Conservation (phyloP, 2,329 filamentous ascomycete species). For the Penicillium sp. region DNA sequence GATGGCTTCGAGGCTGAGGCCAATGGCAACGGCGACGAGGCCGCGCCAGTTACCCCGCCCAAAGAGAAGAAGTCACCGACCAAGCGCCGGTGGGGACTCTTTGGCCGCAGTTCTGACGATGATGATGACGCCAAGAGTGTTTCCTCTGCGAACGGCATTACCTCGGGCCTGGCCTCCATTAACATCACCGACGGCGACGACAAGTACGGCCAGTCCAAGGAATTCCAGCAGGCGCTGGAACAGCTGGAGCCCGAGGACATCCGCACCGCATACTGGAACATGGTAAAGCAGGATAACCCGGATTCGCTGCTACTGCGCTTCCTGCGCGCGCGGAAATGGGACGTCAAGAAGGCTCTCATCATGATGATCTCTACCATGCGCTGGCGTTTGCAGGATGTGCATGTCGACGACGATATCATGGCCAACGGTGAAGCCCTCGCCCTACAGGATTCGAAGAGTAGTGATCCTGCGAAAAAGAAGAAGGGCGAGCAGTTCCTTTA, state of each 20-base stretch:
- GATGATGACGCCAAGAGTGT: conserved; percentile 31
- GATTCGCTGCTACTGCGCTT: conserved; percentile 79
- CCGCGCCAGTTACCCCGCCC: conserved; percentile 22
- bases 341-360: conserved; percentile 82
- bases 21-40: conserved; percentile 6
- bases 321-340: conserved; percentile 88
- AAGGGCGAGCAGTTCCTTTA: conserved; percentile 70
- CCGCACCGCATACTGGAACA: conserved; percentile 77
- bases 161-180: conserved; percentile 34
- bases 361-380: conserved; percentile 94
- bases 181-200: conserved; percentile 60
- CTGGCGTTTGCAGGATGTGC: conserved; percentile 78
- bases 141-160: conserved; percentile 37
- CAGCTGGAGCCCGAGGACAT: conserved; percentile 72
- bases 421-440: conserved; percentile 65
- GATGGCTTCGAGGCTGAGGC: conserved; percentile 24
- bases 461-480: conserved; percentile 60
- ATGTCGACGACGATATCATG: conserved; percentile 87
- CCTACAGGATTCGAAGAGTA: conserved; percentile 55
- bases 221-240: conserved; percentile 75
- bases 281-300: conserved; percentile 93
- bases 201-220: conserved; percentile 86
- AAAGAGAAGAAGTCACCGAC: conserved; percentile 58
- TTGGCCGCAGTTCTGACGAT: conserved; percentile 54
- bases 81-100: conserved; percentile 68